These are phyloP conservation scores for Leucaena leucocephala DNA, from an alignment of 306 rosid genomes.

Conservation along the genomic window DNA sequence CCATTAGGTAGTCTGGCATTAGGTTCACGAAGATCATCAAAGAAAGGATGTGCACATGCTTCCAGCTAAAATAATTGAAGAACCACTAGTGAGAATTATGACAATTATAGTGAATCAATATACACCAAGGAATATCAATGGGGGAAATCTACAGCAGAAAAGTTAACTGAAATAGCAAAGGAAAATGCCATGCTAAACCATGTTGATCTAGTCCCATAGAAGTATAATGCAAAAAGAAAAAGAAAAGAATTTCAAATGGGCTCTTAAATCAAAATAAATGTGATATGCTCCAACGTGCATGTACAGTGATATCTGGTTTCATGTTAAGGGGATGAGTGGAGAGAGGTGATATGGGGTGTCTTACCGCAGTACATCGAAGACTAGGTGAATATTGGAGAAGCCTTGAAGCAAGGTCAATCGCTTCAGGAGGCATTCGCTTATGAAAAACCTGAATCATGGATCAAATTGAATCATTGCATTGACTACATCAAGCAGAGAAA, in stretches of 20 bases:
- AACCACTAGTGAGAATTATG: constrained; percentile 28
- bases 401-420: constrained; percentile 95
- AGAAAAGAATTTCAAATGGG: background rate
- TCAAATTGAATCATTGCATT: constrained; percentile 9
- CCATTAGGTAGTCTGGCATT: constrained; percentile 86
- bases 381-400: constrained; percentile 98
- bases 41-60: constrained; percentile 92
- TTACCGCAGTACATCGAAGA: constrained; percentile 86
- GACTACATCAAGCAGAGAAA: constrained; percentile 14
- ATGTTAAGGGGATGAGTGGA: background rate
- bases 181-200: constrained; percentile 27
- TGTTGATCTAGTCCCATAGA: constrained; percentile 9
- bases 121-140: constrained; percentile 9
- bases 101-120: constrained; percentile 25
- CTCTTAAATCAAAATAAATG: constrained; percentile 12
- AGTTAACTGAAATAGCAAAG: background rate
- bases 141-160: background rate
- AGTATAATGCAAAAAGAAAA: background rate
- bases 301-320: background rate
- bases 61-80: constrained; percentile 65
- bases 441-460: constrained; percentile 75
- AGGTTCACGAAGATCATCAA: constrained; percentile 91
- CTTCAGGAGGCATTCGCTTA: constrained; percentile 97
- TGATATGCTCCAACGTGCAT: constrained; percentile 1
- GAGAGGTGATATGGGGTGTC: constrained; percentile 18